phyloP scores from a whole-genome alignment of 2,329 filamentous ascomycete genomes.

The Sclerotinia subarctica region DNA sequence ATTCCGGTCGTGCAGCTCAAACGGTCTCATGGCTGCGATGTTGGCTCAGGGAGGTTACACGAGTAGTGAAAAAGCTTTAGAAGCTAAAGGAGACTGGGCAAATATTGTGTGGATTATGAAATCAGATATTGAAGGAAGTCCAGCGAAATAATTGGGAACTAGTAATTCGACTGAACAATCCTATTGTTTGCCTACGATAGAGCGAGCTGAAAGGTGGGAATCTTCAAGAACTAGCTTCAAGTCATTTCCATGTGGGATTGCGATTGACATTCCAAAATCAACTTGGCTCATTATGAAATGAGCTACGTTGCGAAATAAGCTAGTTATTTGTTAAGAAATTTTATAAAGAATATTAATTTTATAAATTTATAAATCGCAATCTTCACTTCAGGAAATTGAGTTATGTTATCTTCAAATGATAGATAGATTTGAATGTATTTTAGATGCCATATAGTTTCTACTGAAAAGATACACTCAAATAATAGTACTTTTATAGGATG shows the following conservation, averaged over 20 bases:
- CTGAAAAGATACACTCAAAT: neutral
- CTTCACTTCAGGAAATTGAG: too few species aligned
- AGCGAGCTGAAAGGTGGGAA: slow-evolving; percentile 45
- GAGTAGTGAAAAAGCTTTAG: slow-evolving; percentile 46
- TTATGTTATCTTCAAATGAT: too few species aligned
- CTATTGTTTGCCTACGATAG: slow-evolving; percentile 18
- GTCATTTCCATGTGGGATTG: slow-evolving; percentile 55
- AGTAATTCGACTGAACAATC: slow-evolving; percentile 26
- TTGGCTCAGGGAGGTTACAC: slow-evolving; percentile 50
- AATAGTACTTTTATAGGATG: neutral
- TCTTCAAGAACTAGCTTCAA: slow-evolving; percentile 53
- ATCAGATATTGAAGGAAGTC: slow-evolving; percentile 40
- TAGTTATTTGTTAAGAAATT: too few species aligned
- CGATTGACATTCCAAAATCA: too few species aligned
- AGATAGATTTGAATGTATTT: too few species aligned
- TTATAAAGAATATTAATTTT: too few species aligned
- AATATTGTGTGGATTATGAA: slow-evolving; percentile 48
- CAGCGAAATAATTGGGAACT: slow-evolving; percentile 35
- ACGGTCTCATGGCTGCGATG: slow-evolving; percentile 47
- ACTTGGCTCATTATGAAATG: too few species aligned
- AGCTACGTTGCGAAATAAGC: too few species aligned
- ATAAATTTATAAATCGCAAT: too few species aligned
- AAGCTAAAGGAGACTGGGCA: slow-evolving; percentile 53
- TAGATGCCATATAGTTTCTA: too few species aligned
- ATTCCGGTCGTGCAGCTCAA: slow-evolving; percentile 52